Evolutionary conservation across 176 grass and related monocot genomes (phyloP), one percentile per base, ranked within the genome.

Genomic region (Otatea glauca): DNA sequence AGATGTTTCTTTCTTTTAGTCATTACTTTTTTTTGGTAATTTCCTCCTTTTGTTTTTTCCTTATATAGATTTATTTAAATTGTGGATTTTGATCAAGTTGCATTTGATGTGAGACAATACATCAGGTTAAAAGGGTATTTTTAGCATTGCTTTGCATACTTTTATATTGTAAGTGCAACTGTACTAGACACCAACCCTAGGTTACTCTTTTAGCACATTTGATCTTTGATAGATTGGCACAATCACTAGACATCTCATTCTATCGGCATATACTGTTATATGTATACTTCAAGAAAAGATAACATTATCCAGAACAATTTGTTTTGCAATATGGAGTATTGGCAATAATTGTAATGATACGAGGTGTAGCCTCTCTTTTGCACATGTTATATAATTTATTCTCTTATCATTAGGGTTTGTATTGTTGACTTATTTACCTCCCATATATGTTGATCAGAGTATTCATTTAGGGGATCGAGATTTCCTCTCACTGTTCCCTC

Each of bases 381-480:
- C 44, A 45, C 44, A 45, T 45, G 44, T 45, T 45, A 45, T 45
- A 45, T 45, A 45, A 45, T 45, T 45, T 45, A 45, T 45, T 45
- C 44, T 45, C 44, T 45, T 45, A 12, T 45, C 44, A 45, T 45
- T 45, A 45, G 44, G 10, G 9, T 84, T 34, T 92, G 21, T 44
- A 27, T 50, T 43, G 83, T 82, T 81, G 5, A 81, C 34, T 73
- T n/a, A 85, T 47, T 89, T 98, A 91, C 96, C 96, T 98, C 86
- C 96, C 96, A 98, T 76, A 95, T 78, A 7, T 44, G 82, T 81
- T 92, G 78, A 89, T 98, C 96, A 53, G 89, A 66, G 67, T 91
- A 90, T 56, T 95, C 93, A 13, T 98, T 92, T 65, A 95, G 65
- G 49, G 93, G 96, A 88, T 98, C 96, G 43, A 98, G 89, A 88